Evolutionary conservation across 495 filamentous ascomycete genomes (phyloP).

Genomic region (Wilcoxina mikolae): DNA sequence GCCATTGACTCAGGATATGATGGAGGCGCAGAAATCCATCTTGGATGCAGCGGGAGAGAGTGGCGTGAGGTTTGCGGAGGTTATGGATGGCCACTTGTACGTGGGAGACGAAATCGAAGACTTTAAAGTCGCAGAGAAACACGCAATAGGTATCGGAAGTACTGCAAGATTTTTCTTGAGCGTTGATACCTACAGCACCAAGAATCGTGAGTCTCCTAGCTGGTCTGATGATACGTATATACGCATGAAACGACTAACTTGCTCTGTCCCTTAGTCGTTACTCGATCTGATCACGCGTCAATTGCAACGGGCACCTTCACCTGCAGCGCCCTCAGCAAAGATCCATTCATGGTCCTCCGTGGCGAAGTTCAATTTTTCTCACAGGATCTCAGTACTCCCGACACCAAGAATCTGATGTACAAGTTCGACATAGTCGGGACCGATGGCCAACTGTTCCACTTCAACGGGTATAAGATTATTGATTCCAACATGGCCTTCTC

Average conservation of each 20-base stretch:
- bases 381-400: constrained; percentile 38
- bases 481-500: constrained; percentile 44
- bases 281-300: constrained; percentile 37
- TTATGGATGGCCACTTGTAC: constrained; percentile 50
- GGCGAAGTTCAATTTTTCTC: constrained; percentile 47
- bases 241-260: constrained; percentile 19
- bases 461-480: constrained; percentile 49
- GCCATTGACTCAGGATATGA: constrained; percentile 9
- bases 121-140: constrained; percentile 42
- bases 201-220: constrained; percentile 14
- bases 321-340: constrained; percentile 40
- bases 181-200: constrained; percentile 39
- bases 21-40: constrained; percentile 33
- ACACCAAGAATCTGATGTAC: constrained; percentile 46
- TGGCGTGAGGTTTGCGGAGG: constrained; percentile 46
- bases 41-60: constrained; percentile 31
- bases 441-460: constrained; percentile 38
- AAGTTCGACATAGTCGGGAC: constrained; percentile 44
- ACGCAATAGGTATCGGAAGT: constrained; percentile 38
- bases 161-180: constrained; percentile 47
- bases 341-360: constrained; percentile 46
- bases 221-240: not conserved
- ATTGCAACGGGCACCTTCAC: constrained; percentile 50
- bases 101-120: constrained; percentile 38
- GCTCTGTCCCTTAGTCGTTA: constrained; percentile 20